Percentiles rank a stretch among this genome's conserved stretches.
These are phyloP conservation scores for Phaeosphaeriaceae sp. DNA, from an alignment of 2,329 filamentous ascomycete species.

Conservation along the genomic window DNA sequence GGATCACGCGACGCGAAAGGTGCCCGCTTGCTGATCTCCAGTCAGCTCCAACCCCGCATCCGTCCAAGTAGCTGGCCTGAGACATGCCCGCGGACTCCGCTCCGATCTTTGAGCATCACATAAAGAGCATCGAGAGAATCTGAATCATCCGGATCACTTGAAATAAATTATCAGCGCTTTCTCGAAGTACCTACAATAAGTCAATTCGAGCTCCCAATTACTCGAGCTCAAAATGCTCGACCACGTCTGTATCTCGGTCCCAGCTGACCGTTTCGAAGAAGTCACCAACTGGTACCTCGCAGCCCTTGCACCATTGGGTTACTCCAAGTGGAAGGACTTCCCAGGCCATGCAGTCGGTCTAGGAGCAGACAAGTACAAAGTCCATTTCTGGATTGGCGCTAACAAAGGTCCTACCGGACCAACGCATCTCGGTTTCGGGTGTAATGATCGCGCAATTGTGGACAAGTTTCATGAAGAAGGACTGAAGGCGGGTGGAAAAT, in stretches of 20 bases:
- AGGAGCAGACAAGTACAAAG: slow-evolving; percentile 15
- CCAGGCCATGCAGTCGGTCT: slow-evolving; percentile 22
- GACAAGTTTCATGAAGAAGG: slow-evolving; percentile 31
- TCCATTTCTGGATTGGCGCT: slow-evolving; percentile 25
- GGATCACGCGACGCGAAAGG: background rate
- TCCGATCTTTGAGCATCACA: background rate
- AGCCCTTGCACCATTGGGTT: slow-evolving; percentile 37
- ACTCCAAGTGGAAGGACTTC: slow-evolving; percentile 31
- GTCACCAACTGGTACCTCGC: slow-evolving; percentile 30
- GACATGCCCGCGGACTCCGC: background rate
- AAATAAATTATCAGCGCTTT: background rate
- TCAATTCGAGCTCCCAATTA: background rate
- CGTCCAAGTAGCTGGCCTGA: background rate
- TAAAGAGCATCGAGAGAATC: background rate
- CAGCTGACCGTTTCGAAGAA: slow-evolving; percentile 22
- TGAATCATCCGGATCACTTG: background rate
- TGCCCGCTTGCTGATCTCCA: background rate
- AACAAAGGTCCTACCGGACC: background rate
- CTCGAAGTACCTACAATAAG: background rate
- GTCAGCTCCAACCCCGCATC: background rate
- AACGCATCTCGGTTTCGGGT: slow-evolving; percentile 12
- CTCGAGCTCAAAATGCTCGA: slow-evolving; percentile 13
- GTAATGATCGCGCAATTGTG: slow-evolving; percentile 20
- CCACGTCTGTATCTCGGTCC: slow-evolving; percentile 31
- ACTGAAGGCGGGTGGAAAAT: slow-evolving; percentile 33